phyloP scores from a whole-genome alignment of 2,329 filamentous ascomycete genomes.

The Arthroderma sp. region DNA sequence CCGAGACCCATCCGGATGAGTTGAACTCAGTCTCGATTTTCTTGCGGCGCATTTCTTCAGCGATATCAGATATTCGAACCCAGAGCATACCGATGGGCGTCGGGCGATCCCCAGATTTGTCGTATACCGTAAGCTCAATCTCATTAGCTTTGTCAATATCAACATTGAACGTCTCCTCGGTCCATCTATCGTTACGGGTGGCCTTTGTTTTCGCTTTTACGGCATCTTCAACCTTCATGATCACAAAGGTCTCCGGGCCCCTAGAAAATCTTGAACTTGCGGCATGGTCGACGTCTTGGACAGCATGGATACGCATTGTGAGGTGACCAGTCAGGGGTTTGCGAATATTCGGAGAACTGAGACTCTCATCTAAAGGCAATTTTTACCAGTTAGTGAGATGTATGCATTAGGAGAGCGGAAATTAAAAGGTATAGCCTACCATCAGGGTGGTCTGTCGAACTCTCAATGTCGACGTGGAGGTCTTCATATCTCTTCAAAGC shows the following conservation, averaged over 20 bases:
- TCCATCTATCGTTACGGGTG: slow-evolving; percentile 79
- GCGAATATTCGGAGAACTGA: slow-evolving; percentile 86
- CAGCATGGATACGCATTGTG: slow-evolving; percentile 69
- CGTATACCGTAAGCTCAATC: slow-evolving; percentile 93
- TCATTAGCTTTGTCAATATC: slow-evolving; percentile 98
- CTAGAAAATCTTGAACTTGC: slow-evolving; percentile 70
- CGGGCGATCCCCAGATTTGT: slow-evolving; percentile 80
- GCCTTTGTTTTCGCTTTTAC: slow-evolving; percentile 78
- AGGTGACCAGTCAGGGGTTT: slow-evolving; percentile 92
- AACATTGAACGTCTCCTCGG: slow-evolving; percentile 78
- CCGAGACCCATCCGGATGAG: slow-evolving; percentile 90
- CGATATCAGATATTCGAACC: slow-evolving; percentile 93
- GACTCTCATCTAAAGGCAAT: slow-evolving; percentile 63
- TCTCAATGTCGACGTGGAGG: slow-evolving; percentile 84
- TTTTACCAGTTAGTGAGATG: not conserved
- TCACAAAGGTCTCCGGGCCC: slow-evolving; percentile 87
- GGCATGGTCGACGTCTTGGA: slow-evolving; percentile 90
- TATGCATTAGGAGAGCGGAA: not conserved
- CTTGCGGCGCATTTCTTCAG: slow-evolving; percentile 93
- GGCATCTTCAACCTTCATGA: slow-evolving; percentile 91
- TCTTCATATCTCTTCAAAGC: slow-evolving; percentile 95
- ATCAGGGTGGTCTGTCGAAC: slow-evolving; percentile 58
- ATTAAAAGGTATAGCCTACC: slow-evolving; percentile 41
- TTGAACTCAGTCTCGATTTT: slow-evolving; percentile 94
- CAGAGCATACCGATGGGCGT: slow-evolving; percentile 90